Evolutionary conservation across 129 eudicot genomes (phyloP), one percentile per base, ranked within the genome.

Genomic region (Pulicaria dysenterica): DNA sequence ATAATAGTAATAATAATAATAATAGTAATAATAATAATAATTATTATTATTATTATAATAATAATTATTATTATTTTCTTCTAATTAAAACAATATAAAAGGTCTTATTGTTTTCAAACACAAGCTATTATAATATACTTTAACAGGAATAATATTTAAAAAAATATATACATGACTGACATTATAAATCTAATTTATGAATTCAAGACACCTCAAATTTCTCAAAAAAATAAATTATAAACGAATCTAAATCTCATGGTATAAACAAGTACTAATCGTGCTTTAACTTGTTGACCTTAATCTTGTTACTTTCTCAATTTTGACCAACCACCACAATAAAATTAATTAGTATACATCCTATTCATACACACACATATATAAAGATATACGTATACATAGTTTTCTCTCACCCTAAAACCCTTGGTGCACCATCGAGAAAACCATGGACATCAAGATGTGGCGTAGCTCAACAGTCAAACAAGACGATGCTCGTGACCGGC

Each of bases 261-360:
- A 59, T 60, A 77, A 58, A 24, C 46, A 60, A 69, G 51, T 19
- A 17, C 48, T 38, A 40, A 49, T 60, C 64, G 43, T 39, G 69
- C 76, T 31, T 61, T 55, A 69, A 47, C 7, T 48, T 49, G 34
- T 60, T 77, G 81, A 77, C 81, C 71, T 59, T 77, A 69, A 77
- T 77, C 70, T 60, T 77, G 76, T 77, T 5, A 69, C 60, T 46
- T 69, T 77, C 70, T 77, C 56, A 16, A 42, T 59, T 2, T 48
- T 41, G 15, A 38, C 68, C 14, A 48, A 48, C 53, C 13, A 10
- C 13, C 1, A 59, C 46, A 54, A 60, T 49, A 8, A 24, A 8
- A 49, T 19, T 19, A 69, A 8, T 11, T 62, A 39, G 16, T 12
- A 24, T 16, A n/a, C 42, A 12, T 34, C 9, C 12, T 8, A 42